A percentile compares a stretch with the other conserved stretches of the same genome.
These are phyloP conservation scores for Dactylella cylindrospora DNA, from an alignment of 2,329 filamentous ascomycete genomes.

Conservation along the genomic window DNA sequence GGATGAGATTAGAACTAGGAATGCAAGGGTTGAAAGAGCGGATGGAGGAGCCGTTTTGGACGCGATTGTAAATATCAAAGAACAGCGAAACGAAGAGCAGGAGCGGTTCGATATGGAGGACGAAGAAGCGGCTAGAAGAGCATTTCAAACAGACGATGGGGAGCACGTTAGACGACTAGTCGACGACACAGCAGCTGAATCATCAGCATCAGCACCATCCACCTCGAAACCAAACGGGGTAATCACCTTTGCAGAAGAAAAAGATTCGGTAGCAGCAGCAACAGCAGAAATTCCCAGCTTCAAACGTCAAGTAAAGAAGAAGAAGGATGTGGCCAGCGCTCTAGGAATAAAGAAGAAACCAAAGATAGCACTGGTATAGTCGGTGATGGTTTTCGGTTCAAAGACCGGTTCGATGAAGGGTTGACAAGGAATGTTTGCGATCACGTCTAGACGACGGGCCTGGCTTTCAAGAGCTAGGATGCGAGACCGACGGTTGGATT, in stretches of 20 bases:
- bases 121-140: conserved; percentile 73
- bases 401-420: conserved; percentile 1
- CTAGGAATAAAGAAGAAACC: conserved; percentile 87
- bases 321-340: conserved; percentile 74
- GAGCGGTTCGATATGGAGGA: conserved; percentile 75
- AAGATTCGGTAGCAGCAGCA: conserved; percentile 48
- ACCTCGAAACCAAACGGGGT: conserved; percentile 46
- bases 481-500: no score
- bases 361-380: conserved; percentile 57
- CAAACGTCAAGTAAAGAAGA: conserved; percentile 77
- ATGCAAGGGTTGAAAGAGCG: conserved; percentile 80
- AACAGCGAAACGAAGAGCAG: conserved; percentile 61
- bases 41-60: conserved; percentile 66
- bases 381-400: conserved; percentile 1
- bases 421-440: neutral
- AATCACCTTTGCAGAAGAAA: conserved; percentile 50
- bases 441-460: neutral
- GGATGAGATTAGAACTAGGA: conserved; percentile 89
- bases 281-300: conserved; percentile 62
- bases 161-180: conserved; percentile 48
- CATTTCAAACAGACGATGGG: conserved; percentile 62
- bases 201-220: conserved; percentile 14
- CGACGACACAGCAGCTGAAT: conserved; percentile 28
- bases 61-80: conserved; percentile 59
- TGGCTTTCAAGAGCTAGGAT: no score